phyloP scores from a whole-genome alignment of 768 basidiomycete genomes.

The Boletellus sp. region DNA sequence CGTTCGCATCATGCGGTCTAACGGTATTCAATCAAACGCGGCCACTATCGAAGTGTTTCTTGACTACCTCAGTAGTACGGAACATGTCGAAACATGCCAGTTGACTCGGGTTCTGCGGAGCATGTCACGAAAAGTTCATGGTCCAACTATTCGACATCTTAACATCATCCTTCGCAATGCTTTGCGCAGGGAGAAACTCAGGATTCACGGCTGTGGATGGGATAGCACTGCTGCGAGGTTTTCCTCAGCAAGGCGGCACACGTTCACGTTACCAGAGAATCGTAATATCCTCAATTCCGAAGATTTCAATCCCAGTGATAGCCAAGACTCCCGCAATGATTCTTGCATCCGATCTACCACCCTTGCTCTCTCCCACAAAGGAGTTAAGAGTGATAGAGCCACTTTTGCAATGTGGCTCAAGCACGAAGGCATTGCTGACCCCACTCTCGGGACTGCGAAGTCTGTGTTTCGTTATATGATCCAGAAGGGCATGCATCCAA shows the following conservation, averaged over 20 bases:
- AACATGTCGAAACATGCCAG: constrained; percentile 41
- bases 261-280: constrained; percentile 7
- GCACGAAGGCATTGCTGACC: constrained; percentile 52
- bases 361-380: constrained; percentile 44
- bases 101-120: constrained; percentile 47
- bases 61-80: constrained; percentile 43
- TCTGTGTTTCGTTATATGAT: constrained; percentile 57
- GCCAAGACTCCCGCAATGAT: constrained; percentile 34
- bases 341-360: constrained; percentile 40
- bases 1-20: constrained; percentile 52
- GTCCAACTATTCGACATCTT: constrained; percentile 53
- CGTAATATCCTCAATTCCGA: constrained; percentile 21
- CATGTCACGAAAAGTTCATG: constrained; percentile 40
- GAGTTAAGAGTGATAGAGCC: constrained; percentile 52
- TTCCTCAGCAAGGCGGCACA: constrained; percentile 29
- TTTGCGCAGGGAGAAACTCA: constrained; percentile 49
- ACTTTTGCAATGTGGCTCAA: constrained; percentile 61
- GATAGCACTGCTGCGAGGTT: constrained; percentile 38
- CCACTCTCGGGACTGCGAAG: constrained; percentile 49
- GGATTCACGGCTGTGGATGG: constrained; percentile 46
- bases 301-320: constrained; percentile 48
- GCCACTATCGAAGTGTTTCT: constrained; percentile 56
- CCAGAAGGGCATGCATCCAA: constrained; percentile 66
- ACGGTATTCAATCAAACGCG: constrained; percentile 48
- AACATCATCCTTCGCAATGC: constrained; percentile 52